These are phyloP conservation scores for Tetrapyrgos nigripes DNA, from an alignment of 1,284 basidiomycete species.

Conservation along the genomic window DNA sequence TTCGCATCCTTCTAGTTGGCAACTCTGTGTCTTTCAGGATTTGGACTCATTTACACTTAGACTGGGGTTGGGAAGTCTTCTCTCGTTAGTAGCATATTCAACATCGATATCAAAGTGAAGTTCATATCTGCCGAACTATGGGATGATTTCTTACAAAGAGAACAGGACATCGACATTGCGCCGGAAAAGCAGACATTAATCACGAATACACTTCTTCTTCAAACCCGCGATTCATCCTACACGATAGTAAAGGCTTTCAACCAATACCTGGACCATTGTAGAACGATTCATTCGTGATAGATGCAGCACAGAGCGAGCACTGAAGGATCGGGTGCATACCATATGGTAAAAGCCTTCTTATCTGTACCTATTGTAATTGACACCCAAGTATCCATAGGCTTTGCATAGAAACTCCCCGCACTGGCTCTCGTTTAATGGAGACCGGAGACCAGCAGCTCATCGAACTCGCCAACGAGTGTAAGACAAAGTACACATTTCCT, in stretches of 20 bases:
- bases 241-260: not conserved
- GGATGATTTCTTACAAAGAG: not conserved
- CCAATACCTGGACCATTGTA: not conserved
- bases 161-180: conserved; percentile 1
- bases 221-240: not conserved
- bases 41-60: not conserved
- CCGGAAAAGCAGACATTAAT: not conserved
- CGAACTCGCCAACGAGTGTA: not conserved
- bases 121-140: not conserved
- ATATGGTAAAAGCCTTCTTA: not conserved
- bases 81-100: not conserved
- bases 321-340: not conserved
- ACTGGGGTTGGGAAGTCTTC: not conserved
- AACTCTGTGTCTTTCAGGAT: conserved; percentile 2
- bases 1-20: conserved; percentile 21
- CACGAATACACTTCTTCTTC: not conserved
- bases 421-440: conserved; percentile 23
- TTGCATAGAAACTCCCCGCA: conserved; percentile 4
- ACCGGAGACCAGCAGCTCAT: not conserved
- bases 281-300: not conserved
- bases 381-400: not conserved
- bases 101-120: not conserved
- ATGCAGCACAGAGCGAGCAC: not conserved
- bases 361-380: not conserved
- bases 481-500: not conserved